Evolutionary conservation across 2,329 filamentous ascomycete species (phyloP).

Genomic region (Exophiala spinifera): DNA sequence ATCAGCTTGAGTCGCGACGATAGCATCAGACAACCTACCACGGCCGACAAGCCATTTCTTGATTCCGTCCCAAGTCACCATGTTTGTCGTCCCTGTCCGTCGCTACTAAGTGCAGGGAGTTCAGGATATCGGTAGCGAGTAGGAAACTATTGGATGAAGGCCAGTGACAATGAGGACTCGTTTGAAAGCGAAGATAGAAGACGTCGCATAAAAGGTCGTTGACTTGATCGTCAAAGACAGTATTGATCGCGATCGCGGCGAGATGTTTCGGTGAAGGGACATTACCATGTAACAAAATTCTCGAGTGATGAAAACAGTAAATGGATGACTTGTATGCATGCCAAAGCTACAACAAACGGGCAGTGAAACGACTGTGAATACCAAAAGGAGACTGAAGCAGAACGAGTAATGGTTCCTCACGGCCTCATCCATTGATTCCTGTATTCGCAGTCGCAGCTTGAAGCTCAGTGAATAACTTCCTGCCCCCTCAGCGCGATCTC

Average conservation of each 20-base stretch:
- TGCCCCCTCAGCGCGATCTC: neutral
- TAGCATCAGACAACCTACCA: conserved; percentile 9
- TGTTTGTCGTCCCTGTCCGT: neutral
- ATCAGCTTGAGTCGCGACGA: neutral
- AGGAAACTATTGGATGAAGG: neutral
- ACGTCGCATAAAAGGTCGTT: neutral
- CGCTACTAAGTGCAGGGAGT: too few species aligned
- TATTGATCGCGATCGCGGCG: conserved; percentile 27
- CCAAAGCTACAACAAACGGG: conserved; percentile 17
- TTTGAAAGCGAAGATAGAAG: neutral
- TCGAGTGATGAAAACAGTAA: conserved; percentile 24
- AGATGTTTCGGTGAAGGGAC: conserved; percentile 25
- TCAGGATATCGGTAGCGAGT: too few species aligned
- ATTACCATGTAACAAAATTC: conserved; percentile 25
- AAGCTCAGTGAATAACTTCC: conserved; percentile 1
- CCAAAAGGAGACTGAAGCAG: conserved; percentile 8
- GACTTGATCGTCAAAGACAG: conserved; percentile 30
- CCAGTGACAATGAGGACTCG: neutral
- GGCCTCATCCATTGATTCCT: conserved; percentile 15
- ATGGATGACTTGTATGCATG: conserved; percentile 23
- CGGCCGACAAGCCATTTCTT: conserved; percentile 18
- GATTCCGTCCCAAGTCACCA: conserved; percentile 14
- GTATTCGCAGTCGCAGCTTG: conserved; percentile 3
- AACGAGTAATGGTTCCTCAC: conserved; percentile 6
- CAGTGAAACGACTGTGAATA: conserved; percentile 18